Percentiles rank a stretch among this genome's conserved stretches.
Evolutionary conservation across 805 yeast species (phyloP).

Genomic region (Hanseniaspora mollemarum): DNA sequence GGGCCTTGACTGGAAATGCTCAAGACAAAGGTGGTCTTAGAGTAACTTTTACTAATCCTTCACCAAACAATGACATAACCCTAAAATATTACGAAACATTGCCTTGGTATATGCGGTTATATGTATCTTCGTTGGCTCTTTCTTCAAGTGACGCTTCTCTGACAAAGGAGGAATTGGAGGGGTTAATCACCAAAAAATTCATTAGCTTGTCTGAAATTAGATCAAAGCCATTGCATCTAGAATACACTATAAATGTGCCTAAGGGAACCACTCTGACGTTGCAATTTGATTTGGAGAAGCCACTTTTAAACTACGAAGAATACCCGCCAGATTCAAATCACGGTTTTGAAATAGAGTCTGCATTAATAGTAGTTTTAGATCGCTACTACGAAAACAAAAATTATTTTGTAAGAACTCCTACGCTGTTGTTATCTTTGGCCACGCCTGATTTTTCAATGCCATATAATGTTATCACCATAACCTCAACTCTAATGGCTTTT

Average conservation of each 20-base stretch:
- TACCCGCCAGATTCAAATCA: conserved; percentile 99
- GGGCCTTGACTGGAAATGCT: conserved; percentile 85
- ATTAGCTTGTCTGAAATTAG: conserved; percentile 76
- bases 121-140: conserved; percentile 50
- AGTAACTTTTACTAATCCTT: conserved; percentile 61
- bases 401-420: conserved; percentile 65
- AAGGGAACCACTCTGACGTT: conserved; percentile 48
- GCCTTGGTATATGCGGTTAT: conserved; percentile 88
- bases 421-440: conserved; percentile 76
- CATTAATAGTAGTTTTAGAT: conserved; percentile 52
- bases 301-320: conserved; percentile 71
- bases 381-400: conserved; percentile 20
- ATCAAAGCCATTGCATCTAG: conserved; percentile 69
- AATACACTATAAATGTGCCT: conserved; percentile 55
- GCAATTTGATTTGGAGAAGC: conserved; percentile 75
- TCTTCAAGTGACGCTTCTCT: conserved; percentile 1
- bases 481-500: conserved; percentile 86
- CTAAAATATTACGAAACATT: conserved; percentile 65
- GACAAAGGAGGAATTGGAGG: conserved; percentile 23
- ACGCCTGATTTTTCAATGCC: conserved; percentile 99
- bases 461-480: conserved; percentile 85
- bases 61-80: conserved; percentile 33
- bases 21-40: conserved; percentile 86
- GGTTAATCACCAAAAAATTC: conserved; percentile 40
- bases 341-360: conserved; percentile 91